These are phyloP conservation scores for Graphiopsis chlorocephala DNA, from an alignment of 2,329 filamentous ascomycete species.

Conservation along the genomic window DNA sequence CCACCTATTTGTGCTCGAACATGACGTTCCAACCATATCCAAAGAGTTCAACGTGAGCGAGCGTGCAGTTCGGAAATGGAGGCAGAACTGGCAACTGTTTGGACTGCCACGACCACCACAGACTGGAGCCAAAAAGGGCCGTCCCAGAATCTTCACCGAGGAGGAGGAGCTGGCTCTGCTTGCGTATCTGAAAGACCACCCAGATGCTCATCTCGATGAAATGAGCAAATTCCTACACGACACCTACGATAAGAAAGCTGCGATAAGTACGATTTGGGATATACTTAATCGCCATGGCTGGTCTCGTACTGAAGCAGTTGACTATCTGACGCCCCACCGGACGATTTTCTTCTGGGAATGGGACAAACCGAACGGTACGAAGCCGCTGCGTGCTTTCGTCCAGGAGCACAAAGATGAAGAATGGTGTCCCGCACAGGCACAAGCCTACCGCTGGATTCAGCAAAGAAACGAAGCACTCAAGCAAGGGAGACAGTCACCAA, in stretches of 20 bases:
- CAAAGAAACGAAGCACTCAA: conserved; percentile 13
- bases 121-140: conserved; percentile 10
- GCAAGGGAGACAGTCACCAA: conserved; percentile 11
- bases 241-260: conserved; percentile 11
- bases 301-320: conserved; percentile 9
- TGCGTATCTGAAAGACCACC: conserved; percentile 13
- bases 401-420: conserved; percentile 13
- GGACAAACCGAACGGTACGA: conserved; percentile 13
- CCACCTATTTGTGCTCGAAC: conserved; percentile 7
- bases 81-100: conserved; percentile 14
- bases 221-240: conserved; percentile 8
- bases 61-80: conserved; percentile 14
- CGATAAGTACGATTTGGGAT: conserved; percentile 14
- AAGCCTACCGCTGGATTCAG: conserved; percentile 15
- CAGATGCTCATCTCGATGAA: conserved; percentile 9
- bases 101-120: conserved; percentile 8
- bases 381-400: conserved; percentile 10
- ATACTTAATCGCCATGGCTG: conserved; percentile 8
- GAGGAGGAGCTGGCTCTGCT: conserved; percentile 6
- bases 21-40: conserved; percentile 6
- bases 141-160: conserved; percentile 8
- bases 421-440: conserved; percentile 12
- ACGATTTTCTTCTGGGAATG: conserved; percentile 16
- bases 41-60: conserved; percentile 16
- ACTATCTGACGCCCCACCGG: conserved; percentile 13